These are phyloP conservation scores for Taphrina sp. DNA, from an alignment of 1,139 yeast species.

Conservation along the genomic window DNA sequence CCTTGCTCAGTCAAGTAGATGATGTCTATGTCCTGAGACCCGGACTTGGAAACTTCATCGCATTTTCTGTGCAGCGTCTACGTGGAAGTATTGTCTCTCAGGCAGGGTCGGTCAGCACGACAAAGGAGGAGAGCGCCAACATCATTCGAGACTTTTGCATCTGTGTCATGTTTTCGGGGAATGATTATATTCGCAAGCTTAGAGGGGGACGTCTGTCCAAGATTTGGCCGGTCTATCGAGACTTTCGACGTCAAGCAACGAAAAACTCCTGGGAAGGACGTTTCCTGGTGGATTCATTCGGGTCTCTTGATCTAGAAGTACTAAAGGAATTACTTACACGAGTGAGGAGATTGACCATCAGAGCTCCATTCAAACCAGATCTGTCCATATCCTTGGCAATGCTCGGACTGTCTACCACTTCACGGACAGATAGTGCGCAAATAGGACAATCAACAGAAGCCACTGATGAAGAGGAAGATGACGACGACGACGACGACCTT, in stretches of 20 bases:
- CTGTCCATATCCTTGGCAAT: background rate
- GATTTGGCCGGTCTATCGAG: constrained; percentile 20
- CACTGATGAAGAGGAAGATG: background rate
- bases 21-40: constrained; percentile 13
- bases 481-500: background rate
- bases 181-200: constrained; percentile 22
- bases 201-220: constrained; percentile 22
- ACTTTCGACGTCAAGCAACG: constrained; percentile 6
- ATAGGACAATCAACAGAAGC: too few relatives aligned
- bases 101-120: background rate
- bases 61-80: constrained; percentile 5
- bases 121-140: background rate
- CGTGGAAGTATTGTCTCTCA: background rate
- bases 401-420: background rate
- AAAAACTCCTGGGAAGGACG: background rate
- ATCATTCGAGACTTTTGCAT: constrained; percentile 10
- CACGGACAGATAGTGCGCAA: background rate
- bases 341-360: constrained; percentile 3
- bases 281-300: background rate
- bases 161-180: constrained; percentile 16
- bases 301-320: constrained; percentile 10
- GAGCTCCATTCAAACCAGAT: constrained; percentile 9
- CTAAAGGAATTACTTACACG: constrained; percentile 18
- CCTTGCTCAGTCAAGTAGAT: constrained; percentile 9
- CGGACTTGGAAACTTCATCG: background rate